Conservation (phyloP, 345 rosid species). For the Syzygium aqueum region DNA sequence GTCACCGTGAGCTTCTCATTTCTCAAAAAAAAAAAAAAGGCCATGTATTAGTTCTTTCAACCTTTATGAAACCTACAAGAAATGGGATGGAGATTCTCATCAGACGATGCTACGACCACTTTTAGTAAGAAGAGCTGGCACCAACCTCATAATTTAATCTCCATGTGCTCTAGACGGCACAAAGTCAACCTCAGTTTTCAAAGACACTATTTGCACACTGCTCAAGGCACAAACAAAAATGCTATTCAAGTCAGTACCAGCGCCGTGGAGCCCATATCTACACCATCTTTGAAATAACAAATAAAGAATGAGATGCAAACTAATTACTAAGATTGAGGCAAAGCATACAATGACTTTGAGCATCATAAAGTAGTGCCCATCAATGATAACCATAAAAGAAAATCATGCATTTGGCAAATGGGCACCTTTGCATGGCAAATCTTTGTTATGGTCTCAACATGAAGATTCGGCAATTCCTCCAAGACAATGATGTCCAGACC, state of each 20-base stretch:
- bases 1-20: too few species aligned
- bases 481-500: slow-evolving; percentile 30
- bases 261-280: neutral
- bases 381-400: neutral
- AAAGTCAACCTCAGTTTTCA: neutral
- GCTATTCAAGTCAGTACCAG: neutral
- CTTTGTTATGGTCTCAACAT: slow-evolving; percentile 43
- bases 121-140: too few species aligned
- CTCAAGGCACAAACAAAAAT: neutral
- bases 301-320: neutral
- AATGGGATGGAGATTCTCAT: too few species aligned
- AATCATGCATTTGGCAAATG: neutral
- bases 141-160: too few species aligned
- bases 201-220: neutral
- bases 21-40: too few species aligned
- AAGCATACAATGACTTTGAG: neutral
- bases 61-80: too few species aligned
- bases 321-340: neutral
- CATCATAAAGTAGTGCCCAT: neutral
- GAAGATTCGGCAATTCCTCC: slow-evolving; percentile 16
- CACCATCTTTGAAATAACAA: neutral
- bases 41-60: too few species aligned
- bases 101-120: too few species aligned
- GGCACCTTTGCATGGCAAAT: slow-evolving; percentile 49
- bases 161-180: too few species aligned